Base-by-base conservation (phyloP, 305 asterid genomes). In the Rubia peregrina region DNA sequence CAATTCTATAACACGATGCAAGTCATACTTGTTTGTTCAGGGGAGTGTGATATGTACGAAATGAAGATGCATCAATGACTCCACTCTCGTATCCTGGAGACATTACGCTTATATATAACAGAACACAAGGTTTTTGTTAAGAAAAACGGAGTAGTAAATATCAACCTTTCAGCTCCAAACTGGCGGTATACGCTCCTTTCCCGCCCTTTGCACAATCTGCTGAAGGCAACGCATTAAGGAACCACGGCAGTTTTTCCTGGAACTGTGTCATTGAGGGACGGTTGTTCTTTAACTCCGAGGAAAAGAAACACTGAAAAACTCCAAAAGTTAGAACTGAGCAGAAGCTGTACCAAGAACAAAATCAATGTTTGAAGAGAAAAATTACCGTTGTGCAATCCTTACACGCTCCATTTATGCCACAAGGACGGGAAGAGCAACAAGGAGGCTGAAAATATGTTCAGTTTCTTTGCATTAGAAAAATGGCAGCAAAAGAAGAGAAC, bases 141-240 rank as follows among this genome's bases (percentile, higher is more conserved):
- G n/a, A n/a, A n/a, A 8, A 1, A 51, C 5, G 10, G 11, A 60
- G 17, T 21, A 67, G 33, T 3, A 64, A 10, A 21, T 60, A 46
- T 65, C 64, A 7, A 94, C 99, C 97, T 83, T 78, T 71, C 79
- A 94, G 91, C 70, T 94, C 91, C 76, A 94, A 96, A 72, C 78
- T 91, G 85, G 80, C 83, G 17, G 93, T 81, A 79, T 91, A 94
- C 59, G 99, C 97, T 74, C 99, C 99, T 66, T 87, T 90, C 78
- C 99, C 99, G 57, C 95, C 99, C 84, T 94, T 94, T 9, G 99
- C 96, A 76, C 99, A 94, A 77, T 91, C 96, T 77, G 88, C 89
- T 67, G 99, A 94, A 71, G 99, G 99, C 72, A 91, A 85, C 56
- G 96, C 97, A 76, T 76, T 81, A 72, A 94, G 92, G 82, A 94